These are phyloP conservation scores for Verticillium longisporum DNA, from an alignment of 2,329 filamentous ascomycete genomes.

Conservation along the genomic window DNA sequence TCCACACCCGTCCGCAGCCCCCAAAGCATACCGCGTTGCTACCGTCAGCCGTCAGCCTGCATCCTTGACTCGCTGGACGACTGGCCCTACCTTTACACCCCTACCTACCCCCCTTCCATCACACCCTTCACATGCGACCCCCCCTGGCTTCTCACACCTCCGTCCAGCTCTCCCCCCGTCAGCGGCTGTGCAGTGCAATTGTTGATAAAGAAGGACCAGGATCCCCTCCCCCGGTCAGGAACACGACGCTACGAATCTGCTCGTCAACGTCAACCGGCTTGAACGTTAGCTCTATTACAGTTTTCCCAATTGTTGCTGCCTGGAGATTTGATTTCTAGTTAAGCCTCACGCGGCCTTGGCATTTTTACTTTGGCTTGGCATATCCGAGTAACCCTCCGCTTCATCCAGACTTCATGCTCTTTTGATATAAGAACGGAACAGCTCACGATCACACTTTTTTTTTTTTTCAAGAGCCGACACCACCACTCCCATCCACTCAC, in stretches of 20 bases:
- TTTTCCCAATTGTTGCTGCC: background rate
- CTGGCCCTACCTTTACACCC: background rate
- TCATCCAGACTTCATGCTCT: background rate
- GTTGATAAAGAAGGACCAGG: background rate
- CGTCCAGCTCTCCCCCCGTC: background rate
- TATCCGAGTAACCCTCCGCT: too few species aligned
- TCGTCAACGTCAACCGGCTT: background rate
- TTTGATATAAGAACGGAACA: background rate
- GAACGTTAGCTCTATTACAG: background rate
- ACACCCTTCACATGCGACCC: background rate
- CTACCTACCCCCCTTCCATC: too few species aligned
- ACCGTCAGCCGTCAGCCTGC: background rate
- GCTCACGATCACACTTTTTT: background rate
- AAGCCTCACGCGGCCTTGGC: background rate
- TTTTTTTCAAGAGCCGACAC: background rate
- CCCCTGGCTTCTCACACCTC: background rate
- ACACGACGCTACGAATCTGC: background rate
- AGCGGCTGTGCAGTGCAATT: background rate
- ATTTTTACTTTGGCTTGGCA: background rate
- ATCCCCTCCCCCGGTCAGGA: background rate
- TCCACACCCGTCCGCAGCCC: background rate
- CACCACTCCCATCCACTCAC: background rate
- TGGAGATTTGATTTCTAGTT: background rate
- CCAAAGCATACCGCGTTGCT: background rate
- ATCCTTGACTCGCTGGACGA: background rate